Conservation (phyloP, 108 stramenopile species). For the Chaetoceros muelleri region DNA sequence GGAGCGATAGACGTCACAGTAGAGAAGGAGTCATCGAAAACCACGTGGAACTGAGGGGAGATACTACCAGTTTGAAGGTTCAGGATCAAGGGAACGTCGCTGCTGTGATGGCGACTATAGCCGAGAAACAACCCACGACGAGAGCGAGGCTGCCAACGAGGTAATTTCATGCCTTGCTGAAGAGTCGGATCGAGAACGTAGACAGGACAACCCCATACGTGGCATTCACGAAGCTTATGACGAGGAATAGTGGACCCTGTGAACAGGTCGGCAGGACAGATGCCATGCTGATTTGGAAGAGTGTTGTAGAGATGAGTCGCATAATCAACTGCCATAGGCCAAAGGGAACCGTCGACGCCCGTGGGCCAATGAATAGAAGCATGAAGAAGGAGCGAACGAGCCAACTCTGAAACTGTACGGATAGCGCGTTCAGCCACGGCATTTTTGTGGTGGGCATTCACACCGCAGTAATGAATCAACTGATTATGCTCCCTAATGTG, state of each 20-base stretch:
- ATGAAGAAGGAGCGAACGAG: slow-evolving; percentile 13
- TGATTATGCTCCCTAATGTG: not conserved
- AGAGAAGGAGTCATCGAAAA: slow-evolving; percentile 38
- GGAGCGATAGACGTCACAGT: slow-evolving; percentile 8
- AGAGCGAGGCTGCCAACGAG: slow-evolving; percentile 24
- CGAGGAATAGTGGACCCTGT: not conserved
- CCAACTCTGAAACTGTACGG: slow-evolving; percentile 7
- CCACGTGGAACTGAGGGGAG: slow-evolving; percentile 36
- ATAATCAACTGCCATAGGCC: slow-evolving; percentile 16
- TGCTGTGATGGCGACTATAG: slow-evolving; percentile 18
- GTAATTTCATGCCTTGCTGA: slow-evolving; percentile 28
- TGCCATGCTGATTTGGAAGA: slow-evolving; percentile 1
- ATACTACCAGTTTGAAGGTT: slow-evolving; percentile 23
- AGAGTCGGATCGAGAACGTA: slow-evolving; percentile 25
- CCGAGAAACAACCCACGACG: slow-evolving; percentile 31
- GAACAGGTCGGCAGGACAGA: not conserved
- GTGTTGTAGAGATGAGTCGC: slow-evolving; percentile 13
- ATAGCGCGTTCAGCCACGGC: slow-evolving; percentile 15
- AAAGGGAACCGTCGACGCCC: not conserved
- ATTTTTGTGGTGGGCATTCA: slow-evolving; percentile 15
- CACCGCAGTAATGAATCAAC: not conserved
- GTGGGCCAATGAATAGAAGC: slow-evolving; percentile 4
- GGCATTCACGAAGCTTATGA: slow-evolving; percentile 3
- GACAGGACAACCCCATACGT: slow-evolving; percentile 24
- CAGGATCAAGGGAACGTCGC: slow-evolving; percentile 20